Percentiles rank a stretch among this genome's conserved stretches.
phyloP scores from a whole-genome alignment of 805 yeast species.

The Candida pini region DNA sequence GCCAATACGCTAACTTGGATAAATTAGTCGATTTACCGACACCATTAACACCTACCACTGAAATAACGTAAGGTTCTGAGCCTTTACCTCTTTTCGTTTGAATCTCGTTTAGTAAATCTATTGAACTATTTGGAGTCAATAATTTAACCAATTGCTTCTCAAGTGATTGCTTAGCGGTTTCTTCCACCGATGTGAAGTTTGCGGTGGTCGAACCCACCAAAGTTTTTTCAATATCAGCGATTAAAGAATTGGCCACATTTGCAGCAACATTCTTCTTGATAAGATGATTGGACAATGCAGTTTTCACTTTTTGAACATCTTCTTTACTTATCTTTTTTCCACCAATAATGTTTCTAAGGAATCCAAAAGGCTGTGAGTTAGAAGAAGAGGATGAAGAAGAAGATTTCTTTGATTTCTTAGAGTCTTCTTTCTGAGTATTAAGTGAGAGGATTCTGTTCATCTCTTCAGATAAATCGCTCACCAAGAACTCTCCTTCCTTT shows the following conservation, averaged over 20 bases:
- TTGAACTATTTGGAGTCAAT: constrained; percentile 86
- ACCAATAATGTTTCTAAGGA: constrained; percentile 57
- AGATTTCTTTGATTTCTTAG: constrained; percentile 16
- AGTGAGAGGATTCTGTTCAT: constrained; percentile 35
- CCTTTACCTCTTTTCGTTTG: constrained; percentile 37
- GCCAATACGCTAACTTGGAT: constrained; percentile 93
- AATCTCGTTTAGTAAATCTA: constrained; percentile 80
- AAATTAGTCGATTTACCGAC: constrained; percentile 96
- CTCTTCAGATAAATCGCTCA: constrained; percentile 55
- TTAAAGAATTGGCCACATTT: constrained; percentile 70
- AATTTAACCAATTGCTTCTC: constrained; percentile 65
- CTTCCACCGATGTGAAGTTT: constrained; percentile 66
- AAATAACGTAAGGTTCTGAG: constrained; percentile 79
- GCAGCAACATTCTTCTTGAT: constrained; percentile 88
- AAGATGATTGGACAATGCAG: constrained; percentile 66
- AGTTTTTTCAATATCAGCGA: constrained; percentile 63
- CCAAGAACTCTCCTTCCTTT: constrained; percentile 55
- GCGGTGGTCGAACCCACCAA: constrained; percentile 69
- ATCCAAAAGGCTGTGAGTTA: constrained; percentile 44
- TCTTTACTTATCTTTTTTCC: constrained; percentile 59
- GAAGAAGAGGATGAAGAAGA: background rate
- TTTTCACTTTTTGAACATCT: constrained; percentile 61
- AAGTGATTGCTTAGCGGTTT: constrained; percentile 60
- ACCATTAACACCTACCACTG: constrained; percentile 97
- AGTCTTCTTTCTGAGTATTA: constrained; percentile 17